phyloP scores from a whole-genome alignment of 2,329 filamentous ascomycete genomes.

The Claviceps digitariae region DNA sequence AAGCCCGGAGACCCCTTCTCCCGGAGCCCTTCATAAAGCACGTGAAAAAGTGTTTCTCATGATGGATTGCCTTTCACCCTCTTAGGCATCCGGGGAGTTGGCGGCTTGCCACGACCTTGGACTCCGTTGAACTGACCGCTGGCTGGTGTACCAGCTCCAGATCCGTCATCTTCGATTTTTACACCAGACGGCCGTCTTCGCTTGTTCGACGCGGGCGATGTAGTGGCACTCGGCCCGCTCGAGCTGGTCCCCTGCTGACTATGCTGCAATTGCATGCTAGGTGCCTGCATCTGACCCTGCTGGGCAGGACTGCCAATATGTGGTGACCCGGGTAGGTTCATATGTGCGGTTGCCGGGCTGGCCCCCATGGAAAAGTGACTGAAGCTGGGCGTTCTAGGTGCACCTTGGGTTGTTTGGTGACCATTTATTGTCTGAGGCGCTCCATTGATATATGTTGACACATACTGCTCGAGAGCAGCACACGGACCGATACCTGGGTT shows the following conservation, averaged over 20 bases:
- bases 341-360: constrained; percentile 46
- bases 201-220: constrained; percentile 48
- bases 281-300: constrained; percentile 48
- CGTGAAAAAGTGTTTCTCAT: constrained; percentile 8
- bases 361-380: constrained; percentile 44
- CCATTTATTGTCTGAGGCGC: constrained; percentile 30
- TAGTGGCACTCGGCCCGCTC: constrained; percentile 54
- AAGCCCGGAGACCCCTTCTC: no score
- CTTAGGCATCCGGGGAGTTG: constrained; percentile 44
- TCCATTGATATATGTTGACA: constrained; percentile 31
- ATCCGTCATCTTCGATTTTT: constrained; percentile 42
- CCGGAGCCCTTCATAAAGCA: background rate
- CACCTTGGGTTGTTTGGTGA: constrained; percentile 31
- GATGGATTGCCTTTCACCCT: constrained; percentile 34
- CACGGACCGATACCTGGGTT: constrained; percentile 44
- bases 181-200: constrained; percentile 42
- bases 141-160: constrained; percentile 35
- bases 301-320: constrained; percentile 47
- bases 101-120: constrained; percentile 35
- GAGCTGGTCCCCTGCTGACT: constrained; percentile 56
- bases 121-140: constrained; percentile 38
- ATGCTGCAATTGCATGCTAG: constrained; percentile 52
- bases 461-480: constrained; percentile 46
- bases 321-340: constrained; percentile 49
- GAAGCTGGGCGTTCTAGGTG: constrained; percentile 39